Conservation (phyloP, 805 yeast genomes). For the Candida khao-thaluensis region DNA sequence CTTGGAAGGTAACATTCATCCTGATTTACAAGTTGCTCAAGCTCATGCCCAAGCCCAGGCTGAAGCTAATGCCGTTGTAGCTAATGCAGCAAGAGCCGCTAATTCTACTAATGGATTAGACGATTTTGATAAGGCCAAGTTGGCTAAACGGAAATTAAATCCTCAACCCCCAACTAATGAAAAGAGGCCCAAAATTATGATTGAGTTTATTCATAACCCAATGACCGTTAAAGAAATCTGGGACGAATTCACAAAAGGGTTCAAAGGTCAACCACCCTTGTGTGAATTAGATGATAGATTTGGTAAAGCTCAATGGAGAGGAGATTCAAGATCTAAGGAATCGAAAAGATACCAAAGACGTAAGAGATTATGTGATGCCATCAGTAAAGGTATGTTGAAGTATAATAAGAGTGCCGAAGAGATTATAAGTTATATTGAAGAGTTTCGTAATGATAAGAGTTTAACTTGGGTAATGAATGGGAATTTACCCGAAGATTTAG, state of each 20-base stretch:
- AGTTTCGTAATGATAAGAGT: constrained; percentile 41
- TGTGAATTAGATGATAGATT: constrained; percentile 42
- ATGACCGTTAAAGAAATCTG: constrained; percentile 45
- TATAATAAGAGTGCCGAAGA: constrained; percentile 41
- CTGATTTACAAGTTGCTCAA: constrained; percentile 30
- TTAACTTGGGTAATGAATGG: constrained; percentile 50
- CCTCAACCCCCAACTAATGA: background rate
- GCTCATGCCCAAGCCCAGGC: constrained; percentile 11
- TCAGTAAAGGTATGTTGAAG: constrained; percentile 40
- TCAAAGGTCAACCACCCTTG: constrained; percentile 43
- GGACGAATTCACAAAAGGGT: constrained; percentile 45
- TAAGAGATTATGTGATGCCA: constrained; percentile 44
- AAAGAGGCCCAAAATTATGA: constrained; percentile 37
- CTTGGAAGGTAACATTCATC: constrained; percentile 40
- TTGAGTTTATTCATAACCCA: constrained; percentile 44
- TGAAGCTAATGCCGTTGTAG: constrained; percentile 8
- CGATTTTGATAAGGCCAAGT: constrained; percentile 8
- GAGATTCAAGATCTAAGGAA: constrained; percentile 45
- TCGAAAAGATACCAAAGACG: constrained; percentile 44
- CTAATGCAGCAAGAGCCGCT: constrained; percentile 19
- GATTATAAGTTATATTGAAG: constrained; percentile 40
- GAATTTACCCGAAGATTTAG: constrained; percentile 30
- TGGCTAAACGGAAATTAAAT: constrained; percentile 6
- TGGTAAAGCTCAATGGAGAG: constrained; percentile 47
- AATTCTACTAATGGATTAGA: constrained; percentile 11